Conservation (phyloP, 352 stramenopile species). For the Phytopythium cucurbitacearum region DNA sequence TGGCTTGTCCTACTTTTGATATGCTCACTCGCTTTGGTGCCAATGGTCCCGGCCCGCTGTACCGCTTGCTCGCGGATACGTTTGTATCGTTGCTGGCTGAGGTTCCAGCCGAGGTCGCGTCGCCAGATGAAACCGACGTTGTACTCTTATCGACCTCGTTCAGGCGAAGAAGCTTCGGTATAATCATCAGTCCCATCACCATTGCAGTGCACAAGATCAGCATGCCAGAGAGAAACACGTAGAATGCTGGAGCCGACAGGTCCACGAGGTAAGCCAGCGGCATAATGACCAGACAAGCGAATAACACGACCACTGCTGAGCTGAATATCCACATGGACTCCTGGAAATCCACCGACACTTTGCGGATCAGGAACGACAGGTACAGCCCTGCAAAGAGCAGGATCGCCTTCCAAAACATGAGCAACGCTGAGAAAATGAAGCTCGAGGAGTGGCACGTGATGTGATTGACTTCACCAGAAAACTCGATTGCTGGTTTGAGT, state of each 20-base stretch:
- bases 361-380: slow-evolving; percentile 52
- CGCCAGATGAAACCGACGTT: too few species aligned
- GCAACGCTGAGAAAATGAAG: slow-evolving; percentile 44
- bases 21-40: too few species aligned
- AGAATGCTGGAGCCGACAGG: slow-evolving; percentile 32
- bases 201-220: slow-evolving; percentile 31
- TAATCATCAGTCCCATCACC: slow-evolving; percentile 41
- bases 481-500: slow-evolving; percentile 6
- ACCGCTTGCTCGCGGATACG: too few species aligned
- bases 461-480: slow-evolving; percentile 1
- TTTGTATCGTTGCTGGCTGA: too few species aligned
- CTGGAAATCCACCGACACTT: slow-evolving; percentile 60
- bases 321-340: slow-evolving; percentile 64
- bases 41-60: too few species aligned
- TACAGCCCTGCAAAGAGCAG: slow-evolving; percentile 38
- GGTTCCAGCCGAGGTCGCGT: too few species aligned
- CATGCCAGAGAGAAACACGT: slow-evolving; percentile 20
- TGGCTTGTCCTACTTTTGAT: too few species aligned
- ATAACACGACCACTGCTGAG: slow-evolving; percentile 40
- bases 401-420: slow-evolving; percentile 63
- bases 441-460: slow-evolving; percentile 33
- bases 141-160: slow-evolving; percentile 10
- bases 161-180: slow-evolving; percentile 32
- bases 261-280: slow-evolving; percentile 44
- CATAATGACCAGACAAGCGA: slow-evolving; percentile 36